phyloP scores from a whole-genome alignment of 2,329 filamentous ascomycete genomes.

The Paecilomyces dactylethromorphus region DNA sequence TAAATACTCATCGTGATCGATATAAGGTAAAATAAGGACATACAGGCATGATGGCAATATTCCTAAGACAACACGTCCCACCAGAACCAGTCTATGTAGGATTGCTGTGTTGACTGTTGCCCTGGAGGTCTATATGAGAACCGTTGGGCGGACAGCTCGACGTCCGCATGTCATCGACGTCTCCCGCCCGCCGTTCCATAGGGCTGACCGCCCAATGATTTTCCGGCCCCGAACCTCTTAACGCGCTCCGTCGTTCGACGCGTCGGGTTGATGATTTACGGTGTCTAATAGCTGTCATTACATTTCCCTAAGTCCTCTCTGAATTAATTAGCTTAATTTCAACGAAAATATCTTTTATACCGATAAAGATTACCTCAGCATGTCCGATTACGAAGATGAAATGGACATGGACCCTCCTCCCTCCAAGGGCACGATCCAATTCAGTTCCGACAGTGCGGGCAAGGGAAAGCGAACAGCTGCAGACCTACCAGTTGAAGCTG shows the following conservation, averaged over 20 bases:
- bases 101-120: conserved; percentile 2
- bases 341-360: not conserved
- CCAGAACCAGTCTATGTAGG: conserved; percentile 16
- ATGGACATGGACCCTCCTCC: conserved; percentile 61
- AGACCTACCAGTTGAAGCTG: conserved; percentile 87
- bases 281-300: not conserved
- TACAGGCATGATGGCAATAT: conserved; percentile 41
- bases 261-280: conserved; percentile 14
- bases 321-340: not conserved
- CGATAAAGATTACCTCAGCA: conserved; percentile 19
- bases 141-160: conserved; percentile 1
- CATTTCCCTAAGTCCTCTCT: not conserved
- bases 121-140: conserved; percentile 1
- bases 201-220: conserved; percentile 17
- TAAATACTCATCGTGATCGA: not conserved
- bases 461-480: conserved; percentile 91
- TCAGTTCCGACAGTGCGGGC: conserved; percentile 61
- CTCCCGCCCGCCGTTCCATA: conserved; percentile 8
- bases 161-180: conserved; percentile 18
- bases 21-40: conserved; percentile 9
- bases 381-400: conserved; percentile 56
- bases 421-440: conserved; percentile 50
- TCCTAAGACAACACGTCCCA: conserved; percentile 5
- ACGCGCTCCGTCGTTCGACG: conserved; percentile 28
- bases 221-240: conserved; percentile 36